A percentile compares a stretch with the other conserved stretches of the same genome.
These are phyloP conservation scores for Zychaea mexicana DNA, from an alignment of 371 early-diverging fungal species.

Conservation along the genomic window DNA sequence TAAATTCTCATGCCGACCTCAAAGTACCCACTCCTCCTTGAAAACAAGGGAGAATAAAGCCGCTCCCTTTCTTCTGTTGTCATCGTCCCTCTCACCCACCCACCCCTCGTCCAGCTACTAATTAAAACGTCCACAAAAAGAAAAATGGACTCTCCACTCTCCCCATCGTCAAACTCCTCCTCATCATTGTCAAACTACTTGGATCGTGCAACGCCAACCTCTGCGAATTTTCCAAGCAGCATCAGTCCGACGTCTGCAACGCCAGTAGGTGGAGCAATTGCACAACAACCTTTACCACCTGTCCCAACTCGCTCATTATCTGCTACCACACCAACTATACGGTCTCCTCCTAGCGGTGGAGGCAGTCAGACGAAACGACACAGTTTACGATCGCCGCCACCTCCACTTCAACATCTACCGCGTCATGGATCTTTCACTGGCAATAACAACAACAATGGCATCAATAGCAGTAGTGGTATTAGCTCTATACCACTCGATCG, in stretches of 20 bases:
- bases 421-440: slow-evolving; percentile 12
- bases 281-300: slow-evolving; percentile 6
- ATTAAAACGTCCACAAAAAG: no score
- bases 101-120: no score
- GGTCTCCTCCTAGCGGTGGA: slow-evolving; percentile 38
- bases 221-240: slow-evolving; percentile 7
- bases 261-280: background rate
- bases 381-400: slow-evolving; percentile 26
- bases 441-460: slow-evolving; percentile 12
- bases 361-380: slow-evolving; percentile 42
- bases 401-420: slow-evolving; percentile 17
- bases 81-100: background rate
- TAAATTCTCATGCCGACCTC: no score
- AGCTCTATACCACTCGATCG: slow-evolving; percentile 2
- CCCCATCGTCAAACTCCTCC: slow-evolving; percentile 31
- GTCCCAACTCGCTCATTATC: slow-evolving; percentile 31
- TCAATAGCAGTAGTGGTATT: slow-evolving; percentile 1
- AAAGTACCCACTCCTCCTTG: no score
- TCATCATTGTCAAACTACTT: slow-evolving; percentile 27
- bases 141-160: slow-evolving; percentile 9
- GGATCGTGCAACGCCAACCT: slow-evolving; percentile 21
- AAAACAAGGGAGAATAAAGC: no score
- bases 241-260: slow-evolving; percentile 10
- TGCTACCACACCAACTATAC: slow-evolving; percentile 31
- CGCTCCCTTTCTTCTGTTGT: no score